Percentiles rank a stretch among this genome's conserved stretches.
Evolutionary conservation across 176 grass and related monocot genomes (phyloP).

Genomic region (Hyparrhenia diplandra): DNA sequence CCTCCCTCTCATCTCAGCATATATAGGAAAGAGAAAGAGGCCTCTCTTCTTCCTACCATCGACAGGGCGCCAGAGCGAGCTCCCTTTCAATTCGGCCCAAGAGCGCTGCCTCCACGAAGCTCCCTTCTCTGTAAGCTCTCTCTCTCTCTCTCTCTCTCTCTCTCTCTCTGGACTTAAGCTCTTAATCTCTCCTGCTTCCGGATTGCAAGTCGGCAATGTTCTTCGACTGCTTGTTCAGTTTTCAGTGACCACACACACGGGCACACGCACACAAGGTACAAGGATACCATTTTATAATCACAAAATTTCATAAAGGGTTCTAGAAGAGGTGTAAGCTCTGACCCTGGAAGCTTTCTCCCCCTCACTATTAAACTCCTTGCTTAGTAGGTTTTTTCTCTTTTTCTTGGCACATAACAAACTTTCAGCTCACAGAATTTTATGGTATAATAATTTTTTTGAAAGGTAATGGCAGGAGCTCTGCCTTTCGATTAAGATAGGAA

Average conservation of each 20-base stretch:
- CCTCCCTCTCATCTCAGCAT: constrained; percentile 12
- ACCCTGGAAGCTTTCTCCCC: not conserved
- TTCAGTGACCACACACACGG: not conserved
- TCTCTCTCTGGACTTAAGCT: not conserved
- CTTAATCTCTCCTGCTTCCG: not conserved
- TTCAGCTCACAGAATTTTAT: not conserved
- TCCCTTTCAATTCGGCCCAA: not conserved
- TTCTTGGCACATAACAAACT: not conserved
- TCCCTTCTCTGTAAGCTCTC: constrained; percentile 12
- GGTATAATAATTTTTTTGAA: too few relatives aligned
- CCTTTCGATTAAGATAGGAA: too few relatives aligned
- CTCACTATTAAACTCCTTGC: not conserved
- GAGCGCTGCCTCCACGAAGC: not conserved
- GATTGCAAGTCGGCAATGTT: not conserved
- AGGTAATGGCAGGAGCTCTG: too few relatives aligned
- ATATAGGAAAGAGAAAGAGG: constrained; percentile 10
- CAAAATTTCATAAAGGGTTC: not conserved
- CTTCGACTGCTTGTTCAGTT: not conserved
- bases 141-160: not conserved
- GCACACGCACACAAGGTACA: not conserved
- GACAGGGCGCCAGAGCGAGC: not conserved
- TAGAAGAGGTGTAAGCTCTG: not conserved
- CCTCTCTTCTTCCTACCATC: constrained; percentile 13
- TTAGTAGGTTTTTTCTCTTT: not conserved
- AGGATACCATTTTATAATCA: constrained; percentile 3